Conservation (phyloP, 352 stramenopile genomes). For the Globisporangium ultimum region DNA sequence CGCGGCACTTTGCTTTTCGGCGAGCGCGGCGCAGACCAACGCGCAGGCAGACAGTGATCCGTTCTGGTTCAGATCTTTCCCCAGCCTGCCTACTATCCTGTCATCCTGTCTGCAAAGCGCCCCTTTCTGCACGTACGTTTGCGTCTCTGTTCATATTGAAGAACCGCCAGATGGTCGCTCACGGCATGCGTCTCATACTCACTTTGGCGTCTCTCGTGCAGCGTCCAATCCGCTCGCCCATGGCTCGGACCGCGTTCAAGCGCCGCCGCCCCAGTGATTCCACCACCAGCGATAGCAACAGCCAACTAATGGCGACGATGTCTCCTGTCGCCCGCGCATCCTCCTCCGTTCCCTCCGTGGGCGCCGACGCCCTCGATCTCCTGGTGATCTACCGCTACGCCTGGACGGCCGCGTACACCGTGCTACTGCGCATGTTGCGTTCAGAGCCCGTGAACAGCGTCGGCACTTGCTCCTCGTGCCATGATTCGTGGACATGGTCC, state of each 20-base stretch:
- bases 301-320: background rate
- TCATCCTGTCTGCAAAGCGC: background rate
- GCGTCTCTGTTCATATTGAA: background rate
- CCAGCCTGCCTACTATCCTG: background rate
- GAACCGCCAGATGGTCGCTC: background rate
- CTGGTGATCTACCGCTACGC: background rate
- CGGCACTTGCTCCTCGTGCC: too few relatives aligned
- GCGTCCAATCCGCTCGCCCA: background rate
- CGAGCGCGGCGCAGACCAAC: slow-evolving; percentile 9
- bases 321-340: background rate
- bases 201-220: background rate
- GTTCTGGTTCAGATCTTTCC: too few relatives aligned
- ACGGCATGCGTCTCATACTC: background rate
- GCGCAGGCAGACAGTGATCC: too few relatives aligned
- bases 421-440: background rate
- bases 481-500: too few relatives aligned
- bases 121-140: background rate
- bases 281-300: background rate
- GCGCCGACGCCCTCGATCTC: background rate
- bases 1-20: slow-evolving; percentile 19
- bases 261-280: slow-evolving; percentile 7
- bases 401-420: background rate
- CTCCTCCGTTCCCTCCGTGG: background rate
- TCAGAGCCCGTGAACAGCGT: background rate
- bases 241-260: slow-evolving; percentile 11